A percentile compares a stretch with the other conserved stretches of the same genome.
Evolutionary conservation across 768 basidiomycete species (phyloP).

Genomic region (Termitomyces sp.): DNA sequence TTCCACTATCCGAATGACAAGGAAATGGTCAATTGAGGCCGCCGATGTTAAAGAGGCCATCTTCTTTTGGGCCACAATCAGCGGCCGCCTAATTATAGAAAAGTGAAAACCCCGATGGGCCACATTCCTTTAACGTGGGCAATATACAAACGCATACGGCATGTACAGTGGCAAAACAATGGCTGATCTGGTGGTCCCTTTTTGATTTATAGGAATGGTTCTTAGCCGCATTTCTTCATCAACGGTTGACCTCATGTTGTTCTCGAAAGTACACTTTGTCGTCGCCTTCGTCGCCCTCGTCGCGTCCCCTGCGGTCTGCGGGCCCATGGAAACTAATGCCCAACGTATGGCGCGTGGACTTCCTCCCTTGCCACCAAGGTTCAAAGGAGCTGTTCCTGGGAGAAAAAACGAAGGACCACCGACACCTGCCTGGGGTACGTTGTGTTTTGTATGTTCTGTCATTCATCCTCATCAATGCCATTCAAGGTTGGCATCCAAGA

Average conservation of each 20-base stretch:
- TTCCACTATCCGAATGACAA: neutral
- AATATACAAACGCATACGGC: slow-evolving; percentile 2
- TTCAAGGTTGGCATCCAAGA: slow-evolving; percentile 14
- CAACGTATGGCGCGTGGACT: slow-evolving; percentile 41
- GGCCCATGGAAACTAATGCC: slow-evolving; percentile 32
- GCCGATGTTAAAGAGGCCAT: neutral
- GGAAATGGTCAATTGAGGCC: neutral
- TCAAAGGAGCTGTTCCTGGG: slow-evolving; percentile 25
- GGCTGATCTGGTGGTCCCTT: neutral
- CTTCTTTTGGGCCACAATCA: neutral
- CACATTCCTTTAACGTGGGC: slow-evolving; percentile 3
- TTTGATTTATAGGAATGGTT: neutral
- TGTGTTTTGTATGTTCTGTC: neutral
- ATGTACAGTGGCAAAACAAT: slow-evolving; percentile 1
- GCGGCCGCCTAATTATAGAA: slow-evolving; percentile 1
- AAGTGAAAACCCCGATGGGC: neutral
- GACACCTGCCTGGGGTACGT: slow-evolving; percentile 23
- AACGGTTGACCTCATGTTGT: slow-evolving; percentile 8
- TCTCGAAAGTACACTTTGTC: slow-evolving; percentile 16
- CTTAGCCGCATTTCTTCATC: neutral
- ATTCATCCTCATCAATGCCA: neutral
- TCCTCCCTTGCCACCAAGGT: slow-evolving; percentile 32
- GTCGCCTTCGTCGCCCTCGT: slow-evolving; percentile 20
- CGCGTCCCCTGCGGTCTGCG: slow-evolving; percentile 14
- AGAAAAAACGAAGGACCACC: slow-evolving; percentile 13